Percentiles rank a stretch among this genome's conserved stretches.
Evolutionary conservation across 495 filamentous ascomycete species (phyloP).

Genomic region (Evernia prunastri): DNA sequence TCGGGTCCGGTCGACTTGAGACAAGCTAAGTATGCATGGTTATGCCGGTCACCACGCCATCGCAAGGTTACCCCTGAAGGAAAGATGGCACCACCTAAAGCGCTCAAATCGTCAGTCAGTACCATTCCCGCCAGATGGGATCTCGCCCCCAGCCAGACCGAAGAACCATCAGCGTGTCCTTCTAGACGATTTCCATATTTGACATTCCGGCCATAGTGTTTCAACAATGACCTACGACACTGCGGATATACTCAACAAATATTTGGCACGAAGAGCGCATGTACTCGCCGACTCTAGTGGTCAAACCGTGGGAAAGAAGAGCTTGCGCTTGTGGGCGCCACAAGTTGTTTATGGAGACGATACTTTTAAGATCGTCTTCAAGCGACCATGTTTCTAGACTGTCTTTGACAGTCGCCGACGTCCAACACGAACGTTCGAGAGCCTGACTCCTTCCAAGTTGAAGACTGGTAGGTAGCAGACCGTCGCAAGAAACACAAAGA

Average conservation of each 20-base stretch:
- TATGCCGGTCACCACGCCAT: slow-evolving; percentile 3
- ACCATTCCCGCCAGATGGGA: slow-evolving; percentile 4
- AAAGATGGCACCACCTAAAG: slow-evolving; percentile 12
- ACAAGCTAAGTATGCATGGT: slow-evolving; percentile 17
- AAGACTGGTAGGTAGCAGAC: neutral
- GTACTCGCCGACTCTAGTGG: no score
- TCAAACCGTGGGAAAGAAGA: neutral
- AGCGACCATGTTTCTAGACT: neutral
- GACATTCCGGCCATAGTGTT: neutral
- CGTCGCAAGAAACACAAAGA: neutral
- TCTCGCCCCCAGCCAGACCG: neutral
- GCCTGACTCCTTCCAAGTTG: neutral
- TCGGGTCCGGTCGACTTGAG: slow-evolving; percentile 2
- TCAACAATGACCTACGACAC: neutral
- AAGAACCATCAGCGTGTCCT: neutral
- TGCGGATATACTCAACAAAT: neutral
- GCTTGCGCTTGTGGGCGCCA: slow-evolving; percentile 7
- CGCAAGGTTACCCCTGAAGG: slow-evolving; percentile 8
- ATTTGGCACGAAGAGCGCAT: slow-evolving; percentile 5
- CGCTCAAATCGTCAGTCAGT: slow-evolving; percentile 9
- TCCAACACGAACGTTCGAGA: neutral
- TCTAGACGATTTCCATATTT: neutral
- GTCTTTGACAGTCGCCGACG: neutral
- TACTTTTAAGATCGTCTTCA: slow-evolving; percentile 9
- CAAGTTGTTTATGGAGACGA: neutral